Base-by-base conservation (phyloP, 2,329 filamentous ascomycete genomes). In the Cladosporium sp. region DNA sequence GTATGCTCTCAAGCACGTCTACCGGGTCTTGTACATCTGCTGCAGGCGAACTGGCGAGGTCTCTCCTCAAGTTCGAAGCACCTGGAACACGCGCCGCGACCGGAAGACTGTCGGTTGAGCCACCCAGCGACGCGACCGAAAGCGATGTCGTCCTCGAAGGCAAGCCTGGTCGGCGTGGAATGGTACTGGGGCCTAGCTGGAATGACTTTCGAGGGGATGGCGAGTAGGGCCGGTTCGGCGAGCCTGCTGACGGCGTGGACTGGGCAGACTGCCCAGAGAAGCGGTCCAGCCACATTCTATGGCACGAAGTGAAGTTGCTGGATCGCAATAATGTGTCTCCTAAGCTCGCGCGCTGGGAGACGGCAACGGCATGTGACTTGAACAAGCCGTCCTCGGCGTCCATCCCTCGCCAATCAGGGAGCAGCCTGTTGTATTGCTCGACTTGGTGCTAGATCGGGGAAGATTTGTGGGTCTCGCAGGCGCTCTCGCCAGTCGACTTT, bases 281-380 rank as follows among this genome's bases (percentile, higher is more conserved):
- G 67, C 90, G 85, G 73, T 95, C 90, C 65, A 94, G 82, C 90
- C 90, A 95, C 88, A 95, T 95, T 43, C 50, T 41, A 38, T 40
- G 25, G 38, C 20, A 13, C 32, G 22, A 38, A 20, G 43, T 35
- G 22, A 27, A n/a, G 9, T 32, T 19, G 20, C 35, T 2, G 7
- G 32, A 35, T n/a, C 32, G 13, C 15, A 15, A 35, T 15, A 7
- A 35, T 35, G n/a, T 35, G 13, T 16, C 32, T 35, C 32, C 32
- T 35, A n/a, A 35, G 32, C 32, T 16, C 32, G 32, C 12, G 32
- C 32, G 22, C 32, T 35, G 32, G 32, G 15, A n/a, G n/a, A n/a
- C n/a, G n/a, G 43, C 22, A 25, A n/a, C 29, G 43, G 43, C 43
- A 47, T 47, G 43, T 47, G 43, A 47, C 36, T 38, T 38, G 36